phyloP scores from a whole-genome alignment of 2,329 filamentous ascomycete genomes.

The Dactylellina sp. region DNA sequence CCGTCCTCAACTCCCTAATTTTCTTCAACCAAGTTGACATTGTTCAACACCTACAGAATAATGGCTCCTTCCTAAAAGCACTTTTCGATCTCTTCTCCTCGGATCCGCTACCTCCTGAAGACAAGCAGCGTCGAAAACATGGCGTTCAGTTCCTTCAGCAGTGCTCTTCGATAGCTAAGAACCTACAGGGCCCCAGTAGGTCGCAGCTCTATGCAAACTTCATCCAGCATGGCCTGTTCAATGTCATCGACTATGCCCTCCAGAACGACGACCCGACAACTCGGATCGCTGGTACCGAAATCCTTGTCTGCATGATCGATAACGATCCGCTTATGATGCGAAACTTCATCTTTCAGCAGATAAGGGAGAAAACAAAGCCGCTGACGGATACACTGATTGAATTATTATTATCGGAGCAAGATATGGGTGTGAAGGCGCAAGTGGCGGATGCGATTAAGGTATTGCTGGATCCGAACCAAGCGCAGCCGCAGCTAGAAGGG shows the following conservation, averaged over 20 bases:
- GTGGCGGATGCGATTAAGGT: constrained; percentile 96
- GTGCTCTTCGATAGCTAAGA: constrained; percentile 93
- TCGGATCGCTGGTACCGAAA: constrained; percentile 91
- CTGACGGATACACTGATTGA: constrained; percentile 94
- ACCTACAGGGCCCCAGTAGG: constrained; percentile 83
- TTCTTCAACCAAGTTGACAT: constrained; percentile 99
- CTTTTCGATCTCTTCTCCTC: constrained; percentile 83
- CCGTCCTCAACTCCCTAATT: constrained; percentile 94
- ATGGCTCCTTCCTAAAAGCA: constrained; percentile 80
- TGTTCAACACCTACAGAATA: constrained; percentile 90
- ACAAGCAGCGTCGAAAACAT: constrained; percentile 78
- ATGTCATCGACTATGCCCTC: constrained; percentile 91
- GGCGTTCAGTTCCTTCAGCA: constrained; percentile 97
- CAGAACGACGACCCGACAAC: constrained; percentile 85
- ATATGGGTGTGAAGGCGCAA: constrained; percentile 94
- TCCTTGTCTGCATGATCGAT: constrained; percentile 92
- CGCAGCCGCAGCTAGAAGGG: constrained; percentile 71
- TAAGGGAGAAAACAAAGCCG: constrained; percentile 85
- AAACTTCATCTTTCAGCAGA: constrained; percentile 89
- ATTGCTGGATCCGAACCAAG: constrained; percentile 78
- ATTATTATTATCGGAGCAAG: constrained; percentile 87
- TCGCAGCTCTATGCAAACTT: constrained; percentile 90
- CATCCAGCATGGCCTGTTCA: constrained; percentile 84
- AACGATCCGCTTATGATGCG: constrained; percentile 96
- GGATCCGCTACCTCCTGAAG: constrained; percentile 57